Evolutionary conservation across 2,329 filamentous ascomycete genomes (phyloP), one percentile per base, ranked within the genome.

Genomic region (Fusarium graminum): DNA sequence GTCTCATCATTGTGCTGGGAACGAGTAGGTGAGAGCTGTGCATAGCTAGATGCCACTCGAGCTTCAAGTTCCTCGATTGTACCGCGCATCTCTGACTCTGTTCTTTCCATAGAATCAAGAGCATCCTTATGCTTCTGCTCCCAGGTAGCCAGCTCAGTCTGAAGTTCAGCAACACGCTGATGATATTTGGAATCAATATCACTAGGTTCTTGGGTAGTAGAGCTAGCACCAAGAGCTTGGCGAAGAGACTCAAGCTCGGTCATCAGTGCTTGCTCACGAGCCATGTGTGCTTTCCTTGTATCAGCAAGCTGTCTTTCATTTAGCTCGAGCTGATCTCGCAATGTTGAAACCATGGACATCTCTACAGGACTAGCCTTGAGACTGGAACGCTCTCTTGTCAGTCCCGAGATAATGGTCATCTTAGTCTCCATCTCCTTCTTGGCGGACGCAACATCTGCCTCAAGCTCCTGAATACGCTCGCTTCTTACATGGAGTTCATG

Each of bases 361-460:
- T 99, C 95, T 74, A 97, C 90, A 9, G 93, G 91, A 25, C 91
- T 91, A 4, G 76, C 86, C 76, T 94, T 93, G 80, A 97, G 85
- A 79, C 93, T 97, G 4, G 93, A 94, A 59, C 96, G 86, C 78
- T 99, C 96, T 52, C 95, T 90, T 5, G 95, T 97, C 65, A 99
- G 83, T 8, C 95, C 95, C 29, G 93, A 92, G 71, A 99, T 98
- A 74, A 99, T 94, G 29, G 92, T 92, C 83, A 94, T 93, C 86
- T 99, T 99, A 65, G 87, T 90, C 75, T 99, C 95, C 90, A 98
- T 97, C 78, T 99, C 95, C 81, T 93, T 97, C 82, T 92, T 95
- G 22, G 93, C 88, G 6, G 88, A 89, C 26, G 89, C 83, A 56
- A 97, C 87, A 70, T 97, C 94, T 7, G 89, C 88, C 77, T 99